A percentile compares a stretch with the other conserved stretches of the same genome.
Conservation (phyloP, 345 rosid genomes). For the Durio zibethinus region DNA sequence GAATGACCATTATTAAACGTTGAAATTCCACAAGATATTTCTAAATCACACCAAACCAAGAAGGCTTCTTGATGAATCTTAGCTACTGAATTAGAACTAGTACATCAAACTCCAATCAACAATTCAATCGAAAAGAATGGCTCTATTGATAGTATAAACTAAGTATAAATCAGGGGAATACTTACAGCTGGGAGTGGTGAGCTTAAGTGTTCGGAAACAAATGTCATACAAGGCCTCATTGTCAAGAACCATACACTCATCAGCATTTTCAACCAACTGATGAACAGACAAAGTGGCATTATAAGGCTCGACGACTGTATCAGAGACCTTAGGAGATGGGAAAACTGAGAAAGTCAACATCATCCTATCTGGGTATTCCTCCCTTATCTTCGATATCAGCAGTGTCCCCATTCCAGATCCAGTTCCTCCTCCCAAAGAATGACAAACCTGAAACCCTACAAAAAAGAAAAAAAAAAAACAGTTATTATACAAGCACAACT, state of each 20-base stretch:
- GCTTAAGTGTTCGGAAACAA: constrained; percentile 39
- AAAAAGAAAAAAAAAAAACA: too few species aligned
- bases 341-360: constrained; percentile 20
- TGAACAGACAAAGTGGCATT: constrained; percentile 29
- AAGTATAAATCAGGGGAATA: background rate
- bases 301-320: constrained; percentile 21
- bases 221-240: constrained; percentile 39
- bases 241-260: constrained; percentile 35
- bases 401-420: constrained; percentile 27
- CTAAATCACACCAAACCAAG: background rate
- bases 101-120: background rate
- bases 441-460: constrained; percentile 23
- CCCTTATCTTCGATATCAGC: constrained; percentile 19
- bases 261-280: constrained; percentile 24
- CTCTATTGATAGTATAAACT: background rate
- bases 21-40: too few species aligned
- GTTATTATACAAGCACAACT: background rate
- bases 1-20: background rate
- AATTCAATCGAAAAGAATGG: background rate
- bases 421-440: constrained; percentile 24
- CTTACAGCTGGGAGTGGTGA: constrained; percentile 42
- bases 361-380: constrained; percentile 23
- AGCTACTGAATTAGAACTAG: background rate
- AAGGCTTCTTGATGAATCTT: background rate
- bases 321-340: constrained; percentile 24